A percentile compares a stretch with the other conserved stretches of the same genome.
phyloP scores from a whole-genome alignment of 768 basidiomycete species.

The Xerocomus spinulosus region DNA sequence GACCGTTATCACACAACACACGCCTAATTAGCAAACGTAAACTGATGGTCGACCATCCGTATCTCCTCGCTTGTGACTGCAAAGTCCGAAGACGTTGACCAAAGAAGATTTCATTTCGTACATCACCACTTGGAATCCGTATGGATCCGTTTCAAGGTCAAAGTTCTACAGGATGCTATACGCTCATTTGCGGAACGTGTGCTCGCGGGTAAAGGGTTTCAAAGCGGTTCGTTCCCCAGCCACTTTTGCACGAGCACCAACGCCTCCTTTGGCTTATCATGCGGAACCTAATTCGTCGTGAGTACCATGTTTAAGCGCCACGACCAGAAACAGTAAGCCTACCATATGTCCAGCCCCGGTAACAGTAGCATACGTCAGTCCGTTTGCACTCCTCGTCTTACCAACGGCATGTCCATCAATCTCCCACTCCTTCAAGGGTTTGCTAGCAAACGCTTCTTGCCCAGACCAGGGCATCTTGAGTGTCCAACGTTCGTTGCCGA shows the following conservation, averaged over 20 bases:
- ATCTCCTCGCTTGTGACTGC: too few species aligned
- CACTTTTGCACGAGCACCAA: constrained; percentile 45
- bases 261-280: constrained; percentile 53
- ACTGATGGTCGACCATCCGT: too few species aligned
- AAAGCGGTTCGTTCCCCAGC: constrained; percentile 28
- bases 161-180: background rate
- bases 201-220: background rate
- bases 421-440: constrained; percentile 54
- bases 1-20: background rate
- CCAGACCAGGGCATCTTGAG: constrained; percentile 68
- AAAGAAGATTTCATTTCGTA: background rate
- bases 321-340: constrained; percentile 4
- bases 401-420: constrained; percentile 44
- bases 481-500: constrained; percentile 74
- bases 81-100: background rate
- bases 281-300: constrained; percentile 39
- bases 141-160: background rate
- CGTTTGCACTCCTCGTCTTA: constrained; percentile 49
- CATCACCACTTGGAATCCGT: background rate
- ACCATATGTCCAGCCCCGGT: constrained; percentile 73
- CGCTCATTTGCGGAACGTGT: background rate
- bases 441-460: constrained; percentile 40
- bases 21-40: background rate
- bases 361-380: constrained; percentile 59
- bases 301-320: background rate